Evolutionary conservation across 2,329 filamentous ascomycete genomes (phyloP), one percentile per base, ranked within the genome.

Genomic region (Talaromyces sp.): DNA sequence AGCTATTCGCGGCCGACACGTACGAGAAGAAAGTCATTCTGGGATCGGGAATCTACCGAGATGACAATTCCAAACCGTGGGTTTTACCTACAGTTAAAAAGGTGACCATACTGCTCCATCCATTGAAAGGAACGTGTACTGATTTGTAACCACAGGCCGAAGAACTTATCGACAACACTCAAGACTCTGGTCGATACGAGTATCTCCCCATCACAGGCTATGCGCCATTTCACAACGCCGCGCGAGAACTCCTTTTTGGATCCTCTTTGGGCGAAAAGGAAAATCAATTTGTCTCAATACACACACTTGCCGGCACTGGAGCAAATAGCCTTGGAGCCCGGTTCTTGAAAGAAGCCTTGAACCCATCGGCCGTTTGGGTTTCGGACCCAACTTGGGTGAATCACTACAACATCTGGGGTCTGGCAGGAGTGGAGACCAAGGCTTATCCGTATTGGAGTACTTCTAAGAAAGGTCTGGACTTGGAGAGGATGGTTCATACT

Each of bases 321-420:
- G 92, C 92, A 64, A 86, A 93, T 65, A 92, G 96, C 73, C 79
- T 96, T 55, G 92, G 92, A 65, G 91, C 88, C 65, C 85, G 92
- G 66, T 96, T 96, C 84, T 86, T 96, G 62, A 28, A 57, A 19
- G 90, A 88, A 72, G 95, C 96, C 83, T 93, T 89, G 82, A 79
- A 78, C 64, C 78, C 76, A 10, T 75, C 86, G 69, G 86, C 86
- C 61, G 85, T 93, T 74, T 96, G 93, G 82, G 81, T 96, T 74
- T 93, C 91, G 69, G 88, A 90, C 75, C 92, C 92, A 55, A 96
- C 92, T 60, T 96, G 92, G 92, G 89, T 87, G 67, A 96, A 96
- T 79, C 92, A 96, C 84, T 87, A 93, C 80, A 90, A 95, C 78
- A 93, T 96, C 80, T 93, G 96, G 80, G 57, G 64, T 15, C 42